Conservation (phyloP, 345 rosid species). For the Aquilaria malaccensis region DNA sequence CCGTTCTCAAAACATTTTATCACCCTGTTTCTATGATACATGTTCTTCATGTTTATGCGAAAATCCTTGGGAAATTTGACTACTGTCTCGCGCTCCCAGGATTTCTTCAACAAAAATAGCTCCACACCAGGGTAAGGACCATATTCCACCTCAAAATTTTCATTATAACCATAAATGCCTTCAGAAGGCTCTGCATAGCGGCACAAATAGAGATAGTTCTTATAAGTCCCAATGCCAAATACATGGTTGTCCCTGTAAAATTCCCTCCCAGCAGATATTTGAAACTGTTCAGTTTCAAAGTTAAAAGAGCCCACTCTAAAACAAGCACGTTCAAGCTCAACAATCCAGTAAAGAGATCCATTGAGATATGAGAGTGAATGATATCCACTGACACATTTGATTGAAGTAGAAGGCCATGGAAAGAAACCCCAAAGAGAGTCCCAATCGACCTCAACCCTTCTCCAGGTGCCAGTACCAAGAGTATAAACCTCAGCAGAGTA, state of each 20-base stretch:
- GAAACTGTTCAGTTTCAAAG: neutral
- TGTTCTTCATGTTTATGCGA: no score
- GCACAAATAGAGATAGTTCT: neutral
- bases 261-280: neutral
- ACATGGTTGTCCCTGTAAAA: neutral
- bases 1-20: neutral
- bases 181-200: neutral
- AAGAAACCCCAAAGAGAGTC: neutral
- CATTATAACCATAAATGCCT: no score
- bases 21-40: neutral
- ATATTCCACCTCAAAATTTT: no score
- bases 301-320: neutral
- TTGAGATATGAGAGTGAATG: neutral
- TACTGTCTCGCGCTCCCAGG: neutral
- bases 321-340: neutral
- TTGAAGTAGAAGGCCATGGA: no score
- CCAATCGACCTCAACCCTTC: neutral
- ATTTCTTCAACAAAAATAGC: neutral
- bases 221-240: neutral
- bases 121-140: neutral
- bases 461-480: neutral
- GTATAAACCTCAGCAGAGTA: neutral
- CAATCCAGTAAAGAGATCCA: neutral
- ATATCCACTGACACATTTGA: neutral
- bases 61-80: neutral